Conservation (phyloP, 2,329 filamentous ascomycete species). For the Ophiocordyceps unilateralis region DNA sequence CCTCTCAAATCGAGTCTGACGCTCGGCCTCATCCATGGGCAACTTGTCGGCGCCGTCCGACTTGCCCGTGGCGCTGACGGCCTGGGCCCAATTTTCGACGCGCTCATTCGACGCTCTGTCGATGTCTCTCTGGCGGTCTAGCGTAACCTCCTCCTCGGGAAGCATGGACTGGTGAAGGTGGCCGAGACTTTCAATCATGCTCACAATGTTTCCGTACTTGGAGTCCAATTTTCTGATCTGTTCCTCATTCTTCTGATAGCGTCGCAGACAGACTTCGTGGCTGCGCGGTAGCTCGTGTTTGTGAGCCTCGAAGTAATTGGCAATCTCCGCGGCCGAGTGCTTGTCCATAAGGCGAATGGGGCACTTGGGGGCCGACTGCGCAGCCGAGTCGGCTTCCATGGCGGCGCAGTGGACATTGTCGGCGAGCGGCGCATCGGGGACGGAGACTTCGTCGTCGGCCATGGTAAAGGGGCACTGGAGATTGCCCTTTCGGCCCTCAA, state of each 20-base stretch:
- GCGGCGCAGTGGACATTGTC: conserved; percentile 46
- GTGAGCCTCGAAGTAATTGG: conserved; percentile 83
- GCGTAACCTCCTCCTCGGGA: conserved; percentile 35
- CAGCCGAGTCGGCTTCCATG: conserved; percentile 43
- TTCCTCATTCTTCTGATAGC: conserved; percentile 74
- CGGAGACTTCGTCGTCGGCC: conserved; percentile 13
- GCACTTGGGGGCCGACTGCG: conserved; percentile 48
- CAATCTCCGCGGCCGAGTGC: conserved; percentile 84
- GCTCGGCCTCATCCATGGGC: conserved; percentile 30
- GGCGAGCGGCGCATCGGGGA: conserved; percentile 23
- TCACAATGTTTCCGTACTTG: conserved; percentile 83
- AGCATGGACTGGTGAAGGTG: conserved; percentile 79
- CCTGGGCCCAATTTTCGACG: conserved; percentile 75
- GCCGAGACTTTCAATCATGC: conserved; percentile 84
- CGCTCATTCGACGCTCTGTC: conserved; percentile 45
- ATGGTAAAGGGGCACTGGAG: conserved; percentile 65
- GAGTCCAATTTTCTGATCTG: conserved; percentile 79
- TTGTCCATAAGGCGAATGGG: conserved; percentile 87
- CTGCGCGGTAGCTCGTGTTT: conserved; percentile 90
- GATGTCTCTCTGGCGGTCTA: conserved; percentile 22
- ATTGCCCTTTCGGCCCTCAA: conserved; percentile 61
- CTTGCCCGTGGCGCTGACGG: conserved; percentile 41
- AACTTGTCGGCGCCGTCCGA: conserved; percentile 18
- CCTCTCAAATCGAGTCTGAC: conserved; percentile 64
- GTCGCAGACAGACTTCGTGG: conserved; percentile 79